These are phyloP conservation scores for Herpetospermum pedunculosum DNA, from an alignment of 306 rosid genomes.

Conservation along the genomic window DNA sequence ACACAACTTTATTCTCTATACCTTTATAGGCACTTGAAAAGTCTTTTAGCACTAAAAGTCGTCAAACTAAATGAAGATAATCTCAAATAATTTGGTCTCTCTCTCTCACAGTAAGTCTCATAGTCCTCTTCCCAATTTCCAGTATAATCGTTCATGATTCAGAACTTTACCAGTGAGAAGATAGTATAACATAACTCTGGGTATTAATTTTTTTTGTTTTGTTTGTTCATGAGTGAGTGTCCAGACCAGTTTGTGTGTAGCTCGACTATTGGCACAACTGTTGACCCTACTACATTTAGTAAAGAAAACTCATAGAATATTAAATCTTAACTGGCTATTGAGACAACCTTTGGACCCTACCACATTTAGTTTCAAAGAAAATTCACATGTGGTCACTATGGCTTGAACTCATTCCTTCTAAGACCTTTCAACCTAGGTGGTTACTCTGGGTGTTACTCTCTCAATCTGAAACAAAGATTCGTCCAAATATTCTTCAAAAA, in stretches of 20 bases:
- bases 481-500: neutral
- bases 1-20: neutral
- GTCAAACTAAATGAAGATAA: neutral
- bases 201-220: no score
- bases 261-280: no score
- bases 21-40: slow-evolving; percentile 1
- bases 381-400: no score
- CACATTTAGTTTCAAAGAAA: no score
- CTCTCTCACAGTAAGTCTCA: neutral
- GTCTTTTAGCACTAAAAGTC: neutral
- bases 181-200: neutral
- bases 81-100: neutral
- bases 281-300: no score
- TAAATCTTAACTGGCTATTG: no score
- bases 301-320: no score
- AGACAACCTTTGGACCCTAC: no score
- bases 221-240: no score
- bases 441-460: neutral
- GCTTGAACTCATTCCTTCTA: no score
- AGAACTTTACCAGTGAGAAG: neutral
- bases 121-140: neutral
- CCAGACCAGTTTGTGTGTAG: no score
- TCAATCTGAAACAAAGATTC: neutral
- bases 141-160: neutral
- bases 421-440: no score